phyloP scores from a whole-genome alignment of 352 stramenopile species.

The Pythium dissimile region DNA sequence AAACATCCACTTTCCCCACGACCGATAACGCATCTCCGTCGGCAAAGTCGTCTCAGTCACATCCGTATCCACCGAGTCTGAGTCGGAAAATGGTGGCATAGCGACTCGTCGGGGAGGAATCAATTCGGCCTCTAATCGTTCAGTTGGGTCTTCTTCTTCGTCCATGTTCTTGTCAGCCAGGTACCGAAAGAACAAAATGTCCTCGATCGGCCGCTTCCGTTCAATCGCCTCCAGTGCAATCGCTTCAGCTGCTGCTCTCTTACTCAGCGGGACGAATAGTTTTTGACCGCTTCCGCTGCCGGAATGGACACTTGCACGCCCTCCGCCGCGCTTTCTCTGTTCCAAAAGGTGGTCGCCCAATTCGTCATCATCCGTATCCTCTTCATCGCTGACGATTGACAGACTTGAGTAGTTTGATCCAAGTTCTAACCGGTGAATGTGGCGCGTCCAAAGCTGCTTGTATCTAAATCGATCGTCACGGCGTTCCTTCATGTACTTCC shows the following conservation, averaged over 20 bases:
- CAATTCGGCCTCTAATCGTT: background rate
- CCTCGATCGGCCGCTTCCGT: conserved; percentile 61
- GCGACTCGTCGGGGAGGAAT: conserved; percentile 16
- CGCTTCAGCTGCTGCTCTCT: background rate
- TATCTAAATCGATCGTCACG: conserved; percentile 76
- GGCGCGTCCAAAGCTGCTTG: conserved; percentile 55
- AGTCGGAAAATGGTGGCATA: conserved; percentile 67
- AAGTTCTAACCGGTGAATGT: conserved; percentile 23
- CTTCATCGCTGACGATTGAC: conserved; percentile 57
- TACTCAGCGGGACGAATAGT: background rate
- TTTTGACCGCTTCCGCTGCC: conserved; percentile 6
- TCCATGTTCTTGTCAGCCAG: conserved; percentile 56
- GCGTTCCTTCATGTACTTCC: conserved; percentile 80
- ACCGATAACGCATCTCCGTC: conserved; percentile 71
- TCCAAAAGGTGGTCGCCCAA: background rate
- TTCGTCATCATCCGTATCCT: conserved; percentile 35
- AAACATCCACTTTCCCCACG: conserved; percentile 86
- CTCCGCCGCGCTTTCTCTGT: background rate
- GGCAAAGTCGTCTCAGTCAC: conserved; percentile 62
- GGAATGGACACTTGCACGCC: conserved; percentile 11
- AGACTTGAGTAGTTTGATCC: conserved; percentile 33
- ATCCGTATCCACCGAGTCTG: conserved; percentile 79
- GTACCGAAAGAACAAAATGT: conserved; percentile 85
- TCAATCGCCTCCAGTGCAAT: conserved; percentile 70
- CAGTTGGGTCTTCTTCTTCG: conserved; percentile 5